Percentiles rank a stretch among this genome's conserved stretches.
Evolutionary conservation across 176 grass and related monocot species (phyloP).

Genomic region (Musa troglodytarum): DNA sequence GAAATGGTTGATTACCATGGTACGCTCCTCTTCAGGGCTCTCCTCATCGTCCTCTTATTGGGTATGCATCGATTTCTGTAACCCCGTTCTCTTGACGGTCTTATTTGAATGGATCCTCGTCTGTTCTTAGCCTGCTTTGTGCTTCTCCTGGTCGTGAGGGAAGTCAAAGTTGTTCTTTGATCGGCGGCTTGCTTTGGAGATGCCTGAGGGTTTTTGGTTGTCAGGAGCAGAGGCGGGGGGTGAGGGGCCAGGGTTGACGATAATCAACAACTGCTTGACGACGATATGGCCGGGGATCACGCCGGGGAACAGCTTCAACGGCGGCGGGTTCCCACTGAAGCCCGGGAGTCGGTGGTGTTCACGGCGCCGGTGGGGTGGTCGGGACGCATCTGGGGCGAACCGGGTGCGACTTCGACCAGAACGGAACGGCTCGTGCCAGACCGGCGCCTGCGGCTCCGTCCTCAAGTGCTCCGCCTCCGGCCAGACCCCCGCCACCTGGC

Average conservation of each 20-base stretch:
- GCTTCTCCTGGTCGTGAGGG: not conserved
- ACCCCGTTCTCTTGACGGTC: not conserved
- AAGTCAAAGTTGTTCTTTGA: not conserved
- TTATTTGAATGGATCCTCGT: not conserved
- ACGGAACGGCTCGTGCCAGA: slow-evolving; percentile 51
- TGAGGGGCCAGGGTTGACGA: slow-evolving; percentile 58
- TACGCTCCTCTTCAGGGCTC: not conserved
- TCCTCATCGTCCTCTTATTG: not conserved
- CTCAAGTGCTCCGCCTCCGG: slow-evolving; percentile 53
- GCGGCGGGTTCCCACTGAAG: slow-evolving; percentile 50
- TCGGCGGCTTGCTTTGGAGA: not conserved
- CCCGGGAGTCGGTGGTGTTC: slow-evolving; percentile 62
- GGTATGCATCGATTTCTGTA: not conserved
- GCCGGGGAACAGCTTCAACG: slow-evolving; percentile 54
- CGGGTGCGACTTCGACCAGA: slow-evolving; percentile 47
- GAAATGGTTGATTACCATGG: not conserved
- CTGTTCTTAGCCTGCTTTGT: not conserved
- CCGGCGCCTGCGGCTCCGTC: slow-evolving; percentile 40
- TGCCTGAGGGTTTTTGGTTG: not conserved
- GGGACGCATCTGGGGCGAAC: slow-evolving; percentile 78
- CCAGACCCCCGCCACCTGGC: slow-evolving; percentile 51
- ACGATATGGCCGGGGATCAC: slow-evolving; percentile 64
- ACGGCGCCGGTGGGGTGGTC: slow-evolving; percentile 54
- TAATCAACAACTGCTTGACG: slow-evolving; percentile 73
- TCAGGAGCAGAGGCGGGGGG: slow-evolving; percentile 13